Conservation (phyloP, 2,329 filamentous ascomycete species). For the Exophiala oligosperma region DNA sequence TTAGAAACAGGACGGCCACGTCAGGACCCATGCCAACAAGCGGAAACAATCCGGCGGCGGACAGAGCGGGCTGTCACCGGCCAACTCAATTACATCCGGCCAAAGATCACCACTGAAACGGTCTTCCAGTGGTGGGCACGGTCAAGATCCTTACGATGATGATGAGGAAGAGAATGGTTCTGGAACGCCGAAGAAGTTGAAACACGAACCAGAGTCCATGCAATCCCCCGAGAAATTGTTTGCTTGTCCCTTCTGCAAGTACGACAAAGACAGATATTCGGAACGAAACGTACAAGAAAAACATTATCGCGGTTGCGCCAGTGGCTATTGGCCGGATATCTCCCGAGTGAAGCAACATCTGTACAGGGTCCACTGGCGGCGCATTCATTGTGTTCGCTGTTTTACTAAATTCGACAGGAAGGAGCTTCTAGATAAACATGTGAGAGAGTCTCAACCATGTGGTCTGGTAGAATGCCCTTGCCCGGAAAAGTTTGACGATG, state of each 20-base stretch:
- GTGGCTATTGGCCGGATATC: slow-evolving; percentile 27
- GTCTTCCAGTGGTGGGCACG: slow-evolving; percentile 3
- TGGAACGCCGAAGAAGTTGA: slow-evolving; percentile 26
- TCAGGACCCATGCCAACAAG: slow-evolving; percentile 23
- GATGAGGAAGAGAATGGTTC: slow-evolving; percentile 21
- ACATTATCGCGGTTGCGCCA: slow-evolving; percentile 26
- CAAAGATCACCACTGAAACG: slow-evolving; percentile 12
- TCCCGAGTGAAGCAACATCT: slow-evolving; percentile 30
- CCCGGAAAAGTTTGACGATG: slow-evolving; percentile 28
- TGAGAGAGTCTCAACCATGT: slow-evolving; percentile 13
- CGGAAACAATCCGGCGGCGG: slow-evolving; percentile 19
- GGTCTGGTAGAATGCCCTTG: slow-evolving; percentile 22
- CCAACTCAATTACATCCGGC: slow-evolving; percentile 11
- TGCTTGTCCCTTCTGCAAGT: slow-evolving; percentile 29
- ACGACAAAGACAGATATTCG: slow-evolving; percentile 25
- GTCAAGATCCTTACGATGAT: slow-evolving; percentile 17
- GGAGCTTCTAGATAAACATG: slow-evolving; percentile 21
- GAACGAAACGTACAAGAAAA: slow-evolving; percentile 26
- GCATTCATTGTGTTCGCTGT: slow-evolving; percentile 22
- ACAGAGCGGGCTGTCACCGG: slow-evolving; percentile 6
- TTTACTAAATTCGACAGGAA: slow-evolving; percentile 19
- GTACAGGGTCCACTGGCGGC: slow-evolving; percentile 28
- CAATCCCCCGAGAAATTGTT: slow-evolving; percentile 19
- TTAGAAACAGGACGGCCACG: slow-evolving; percentile 1
- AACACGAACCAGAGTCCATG: slow-evolving; percentile 15